Evolutionary conservation across 495 filamentous ascomycete genomes (phyloP), one percentile per base, ranked within the genome.

Genomic region (Penicillium odoratum): DNA sequence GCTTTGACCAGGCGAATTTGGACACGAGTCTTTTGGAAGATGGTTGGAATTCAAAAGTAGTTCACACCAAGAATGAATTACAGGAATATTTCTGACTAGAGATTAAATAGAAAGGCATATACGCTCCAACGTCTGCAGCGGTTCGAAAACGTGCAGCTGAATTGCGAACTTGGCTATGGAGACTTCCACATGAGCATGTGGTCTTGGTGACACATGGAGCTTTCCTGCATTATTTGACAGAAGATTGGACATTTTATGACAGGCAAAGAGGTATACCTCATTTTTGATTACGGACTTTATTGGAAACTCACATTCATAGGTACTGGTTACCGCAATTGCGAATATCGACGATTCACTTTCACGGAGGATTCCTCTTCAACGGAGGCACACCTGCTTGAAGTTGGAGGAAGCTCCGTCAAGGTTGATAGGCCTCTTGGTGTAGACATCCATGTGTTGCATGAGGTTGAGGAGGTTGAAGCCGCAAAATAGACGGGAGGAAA

Each of bases 231-330:
- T 67, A 63, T 28, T 34, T 67, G 11, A 67, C 58, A 7, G 64
- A 67, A 21, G 64, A 67, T 33, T 67, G 64, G 64, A 50, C 57
- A 8, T 44, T 31, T 4, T 71, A 69, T 53, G 63, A 62, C 5
- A 52, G 16, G 40, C 26, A 25, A 2, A 34, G 51, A 28, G 64
- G 68, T 69, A 61, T 44, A 56, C 7, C 1, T 33, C 21, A 4
- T 21, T 28, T 48, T 30, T 21, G 15, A 3, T 11, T 21, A 48
- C 9, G 29, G 4, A 18, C 0, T 43, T 48, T n/a, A 11, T 40
- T 54, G 6, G 44, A 33, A 9, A 7, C 30, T 11, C 29, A 21
- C n/a, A 7, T 28, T 36, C 18, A 16, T 25, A 66, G 60, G 57
- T 11, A 67, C 64, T 38, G 60, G 55, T 8, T 67, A 61, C 29